phyloP scores from a whole-genome alignment of 257 asterid species.

The Fraxinus quadrangulata region DNA sequence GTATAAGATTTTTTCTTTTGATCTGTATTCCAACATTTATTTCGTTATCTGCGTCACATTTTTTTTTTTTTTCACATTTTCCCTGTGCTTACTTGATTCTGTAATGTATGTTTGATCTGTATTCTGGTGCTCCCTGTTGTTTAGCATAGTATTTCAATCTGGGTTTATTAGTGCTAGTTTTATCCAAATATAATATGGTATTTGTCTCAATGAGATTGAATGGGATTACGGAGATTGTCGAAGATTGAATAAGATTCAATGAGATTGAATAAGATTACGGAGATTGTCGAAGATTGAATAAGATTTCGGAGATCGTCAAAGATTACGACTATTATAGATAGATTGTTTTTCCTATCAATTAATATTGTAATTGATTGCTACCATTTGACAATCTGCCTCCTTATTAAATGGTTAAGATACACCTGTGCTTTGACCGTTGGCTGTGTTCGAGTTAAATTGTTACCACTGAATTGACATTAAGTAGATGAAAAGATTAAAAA shows the following conservation, averaged over 20 bases:
- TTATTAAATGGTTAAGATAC: background rate
- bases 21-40: background rate
- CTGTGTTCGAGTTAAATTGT: background rate
- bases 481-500: background rate
- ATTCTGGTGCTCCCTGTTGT: background rate
- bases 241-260: too few species aligned
- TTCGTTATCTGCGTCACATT: background rate
- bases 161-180: background rate
- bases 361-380: too few species aligned
- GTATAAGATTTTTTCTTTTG: background rate
- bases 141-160: background rate
- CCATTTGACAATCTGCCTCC: too few species aligned
- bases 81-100: background rate
- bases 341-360: too few species aligned
- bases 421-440: background rate
- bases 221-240: too few species aligned
- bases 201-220: background rate
- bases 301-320: too few species aligned
- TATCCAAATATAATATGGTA: background rate
- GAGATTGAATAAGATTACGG: too few species aligned
- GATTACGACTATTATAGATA: too few species aligned
- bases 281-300: too few species aligned
- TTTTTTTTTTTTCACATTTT: background rate
- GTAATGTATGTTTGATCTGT: background rate
- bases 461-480: background rate